Conservation (phyloP, 805 yeast species). For the Gaillardinia entomophila region DNA sequence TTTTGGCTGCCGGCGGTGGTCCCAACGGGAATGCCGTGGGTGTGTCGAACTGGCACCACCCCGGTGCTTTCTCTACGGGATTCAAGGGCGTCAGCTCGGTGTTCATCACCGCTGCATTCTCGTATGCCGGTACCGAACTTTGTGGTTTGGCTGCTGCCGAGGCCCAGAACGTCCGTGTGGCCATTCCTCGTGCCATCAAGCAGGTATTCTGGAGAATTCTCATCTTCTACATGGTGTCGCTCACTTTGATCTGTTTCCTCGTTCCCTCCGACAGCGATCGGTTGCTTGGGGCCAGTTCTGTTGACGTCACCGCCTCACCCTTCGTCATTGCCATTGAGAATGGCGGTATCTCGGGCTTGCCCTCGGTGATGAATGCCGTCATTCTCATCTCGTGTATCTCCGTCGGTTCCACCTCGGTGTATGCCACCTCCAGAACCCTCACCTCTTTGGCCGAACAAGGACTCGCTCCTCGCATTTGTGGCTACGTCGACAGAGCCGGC, state of each 20-base stretch:
- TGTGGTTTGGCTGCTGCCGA: constrained; percentile 40
- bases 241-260: constrained; percentile 19
- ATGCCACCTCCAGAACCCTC: constrained; percentile 62
- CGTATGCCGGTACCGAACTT: constrained; percentile 36
- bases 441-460: constrained; percentile 61
- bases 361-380: constrained; percentile 63
- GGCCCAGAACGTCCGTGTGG: constrained; percentile 29
- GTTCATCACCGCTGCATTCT: constrained; percentile 37
- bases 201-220: constrained; percentile 39
- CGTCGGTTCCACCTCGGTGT: constrained; percentile 70
- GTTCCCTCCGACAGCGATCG: constrained; percentile 30
- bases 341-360: constrained; percentile 61
- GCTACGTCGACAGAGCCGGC: constrained; percentile 61
- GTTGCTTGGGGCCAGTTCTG: constrained; percentile 41
- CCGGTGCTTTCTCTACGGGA: constrained; percentile 51
- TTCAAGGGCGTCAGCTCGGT: constrained; percentile 35
- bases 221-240: constrained; percentile 30
- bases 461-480: constrained; percentile 51
- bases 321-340: constrained; percentile 66
- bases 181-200: constrained; percentile 36
- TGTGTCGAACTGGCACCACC: constrained; percentile 44
- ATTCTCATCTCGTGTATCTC: constrained; percentile 62
- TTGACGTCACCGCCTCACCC: constrained; percentile 67
- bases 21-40: constrained; percentile 46
- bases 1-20: constrained; percentile 49